Evolutionary conservation across 305 asterid species (phyloP).

Genomic region (Striga hermonthica): DNA sequence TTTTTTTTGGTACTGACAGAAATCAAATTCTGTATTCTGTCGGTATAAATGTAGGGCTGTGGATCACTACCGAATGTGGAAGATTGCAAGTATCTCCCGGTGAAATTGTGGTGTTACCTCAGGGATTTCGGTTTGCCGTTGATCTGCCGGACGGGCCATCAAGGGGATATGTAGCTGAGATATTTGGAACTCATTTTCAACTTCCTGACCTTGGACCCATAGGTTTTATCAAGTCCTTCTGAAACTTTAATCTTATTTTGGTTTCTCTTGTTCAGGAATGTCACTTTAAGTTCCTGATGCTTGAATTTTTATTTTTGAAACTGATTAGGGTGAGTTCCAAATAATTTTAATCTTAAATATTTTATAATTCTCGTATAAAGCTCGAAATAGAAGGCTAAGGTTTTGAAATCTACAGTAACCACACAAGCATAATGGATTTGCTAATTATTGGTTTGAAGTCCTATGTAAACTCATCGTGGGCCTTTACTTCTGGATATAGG

Average conservation of each 20-base stretch:
- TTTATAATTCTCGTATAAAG: too few species aligned
- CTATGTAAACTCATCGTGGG: conserved; percentile 8
- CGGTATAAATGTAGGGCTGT: conserved; percentile 52
- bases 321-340: neutral
- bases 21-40: conserved; percentile 15
- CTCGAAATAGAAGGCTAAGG: neutral
- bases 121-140: conserved; percentile 76
- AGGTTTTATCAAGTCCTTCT: conserved; percentile 51
- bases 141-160: conserved; percentile 90
- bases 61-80: conserved; percentile 96
- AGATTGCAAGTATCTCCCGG: conserved; percentile 74
- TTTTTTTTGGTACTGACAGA: conserved; percentile 3
- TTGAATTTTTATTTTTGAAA: neutral
- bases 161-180: conserved; percentile 88
- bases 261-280: too few species aligned
- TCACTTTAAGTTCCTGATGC: neutral
- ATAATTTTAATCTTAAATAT: too few species aligned
- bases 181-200: conserved; percentile 91
- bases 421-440: neutral
- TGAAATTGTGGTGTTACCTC: conserved; percentile 78
- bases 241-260: neutral
- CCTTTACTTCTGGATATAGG: conserved; percentile 44
- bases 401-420: neutral
- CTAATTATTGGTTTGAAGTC: neutral
- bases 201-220: conserved; percentile 98